Evolutionary conservation across 306 rosid species (phyloP).

Genomic region (Trifolium subterraneum): DNA sequence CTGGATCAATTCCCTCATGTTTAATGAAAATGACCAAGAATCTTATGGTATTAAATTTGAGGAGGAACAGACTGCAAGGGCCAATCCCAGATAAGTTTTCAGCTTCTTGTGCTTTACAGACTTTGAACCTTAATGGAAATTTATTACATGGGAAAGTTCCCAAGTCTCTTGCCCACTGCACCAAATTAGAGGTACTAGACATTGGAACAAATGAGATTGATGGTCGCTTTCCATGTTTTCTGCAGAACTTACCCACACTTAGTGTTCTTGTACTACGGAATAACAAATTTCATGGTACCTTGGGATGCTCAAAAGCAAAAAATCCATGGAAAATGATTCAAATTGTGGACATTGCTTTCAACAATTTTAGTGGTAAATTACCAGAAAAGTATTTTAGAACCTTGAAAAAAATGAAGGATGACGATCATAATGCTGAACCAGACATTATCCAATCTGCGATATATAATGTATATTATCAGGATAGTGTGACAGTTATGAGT

Average conservation of each 20-base stretch:
- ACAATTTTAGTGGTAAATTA: conserved; percentile 31
- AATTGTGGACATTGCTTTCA: conserved; percentile 49
- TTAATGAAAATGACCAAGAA: no score
- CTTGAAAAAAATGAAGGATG: conserved; percentile 23
- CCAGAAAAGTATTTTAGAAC: neutral
- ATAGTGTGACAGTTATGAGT: neutral
- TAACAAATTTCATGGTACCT: conserved; percentile 34
- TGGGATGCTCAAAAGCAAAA: conserved; percentile 24
- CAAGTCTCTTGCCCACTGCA: no score
- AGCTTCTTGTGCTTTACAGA: no score
- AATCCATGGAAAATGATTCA: conserved; percentile 32
- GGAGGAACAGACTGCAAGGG: no score
- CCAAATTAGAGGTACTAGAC: no score
- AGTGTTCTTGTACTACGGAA: conserved; percentile 42
- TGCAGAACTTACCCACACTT: conserved; percentile 38
- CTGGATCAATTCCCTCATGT: no score
- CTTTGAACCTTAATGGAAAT: no score
- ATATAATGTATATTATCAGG: neutral
- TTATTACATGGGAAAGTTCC: no score
- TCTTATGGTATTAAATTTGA: no score
- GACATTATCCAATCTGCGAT: neutral
- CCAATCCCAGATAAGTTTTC: no score
- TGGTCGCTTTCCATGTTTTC: conserved; percentile 40
- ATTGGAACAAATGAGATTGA: neutral
- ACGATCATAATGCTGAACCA: neutral